Percentiles rank a stretch among this genome's conserved stretches.
Evolutionary conservation across 78 protist genomes (phyloP).

Genomic region (Dictyostelium firmibasis): DNA sequence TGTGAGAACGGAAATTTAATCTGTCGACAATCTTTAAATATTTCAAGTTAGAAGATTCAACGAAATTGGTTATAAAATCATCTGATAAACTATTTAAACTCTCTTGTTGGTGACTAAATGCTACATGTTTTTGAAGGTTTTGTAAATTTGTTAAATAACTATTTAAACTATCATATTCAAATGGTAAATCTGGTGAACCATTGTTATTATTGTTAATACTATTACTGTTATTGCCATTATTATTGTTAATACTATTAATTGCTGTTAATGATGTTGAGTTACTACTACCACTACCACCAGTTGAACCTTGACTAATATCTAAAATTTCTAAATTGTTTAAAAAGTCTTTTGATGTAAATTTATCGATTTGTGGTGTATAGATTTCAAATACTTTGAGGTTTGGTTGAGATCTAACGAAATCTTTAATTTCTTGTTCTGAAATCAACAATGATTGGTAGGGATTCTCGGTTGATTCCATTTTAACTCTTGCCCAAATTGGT

Average conservation of each 20-base stretch:
- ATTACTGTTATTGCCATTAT: background rate
- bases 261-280: background rate
- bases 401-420: slow-evolving; percentile 18
- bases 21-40: slow-evolving; percentile 32
- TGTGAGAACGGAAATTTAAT: slow-evolving; percentile 3
- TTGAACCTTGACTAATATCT: background rate
- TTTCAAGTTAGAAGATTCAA: slow-evolving; percentile 5
- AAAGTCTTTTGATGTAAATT: slow-evolving; percentile 21
- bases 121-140: background rate
- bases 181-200: slow-evolving; percentile 1
- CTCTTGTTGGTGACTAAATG: background rate
- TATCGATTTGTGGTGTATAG: slow-evolving; percentile 21
- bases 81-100: slow-evolving; percentile 21
- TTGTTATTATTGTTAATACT: background rate
- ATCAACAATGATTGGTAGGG: slow-evolving; percentile 19
- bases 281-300: background rate
- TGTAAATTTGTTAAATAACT: slow-evolving; percentile 11
- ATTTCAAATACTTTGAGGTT: slow-evolving; percentile 56
- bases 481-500: slow-evolving; percentile 61
- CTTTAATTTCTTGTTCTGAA: slow-evolving; percentile 34
- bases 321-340: background rate
- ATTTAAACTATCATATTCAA: slow-evolving; percentile 2
- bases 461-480: slow-evolving; percentile 5
- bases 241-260: background rate
- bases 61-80: slow-evolving; percentile 6